These are phyloP conservation scores for Eremothecium sinecaudum DNA, from an alignment of 1,139 yeast species.

Conservation along the genomic window DNA sequence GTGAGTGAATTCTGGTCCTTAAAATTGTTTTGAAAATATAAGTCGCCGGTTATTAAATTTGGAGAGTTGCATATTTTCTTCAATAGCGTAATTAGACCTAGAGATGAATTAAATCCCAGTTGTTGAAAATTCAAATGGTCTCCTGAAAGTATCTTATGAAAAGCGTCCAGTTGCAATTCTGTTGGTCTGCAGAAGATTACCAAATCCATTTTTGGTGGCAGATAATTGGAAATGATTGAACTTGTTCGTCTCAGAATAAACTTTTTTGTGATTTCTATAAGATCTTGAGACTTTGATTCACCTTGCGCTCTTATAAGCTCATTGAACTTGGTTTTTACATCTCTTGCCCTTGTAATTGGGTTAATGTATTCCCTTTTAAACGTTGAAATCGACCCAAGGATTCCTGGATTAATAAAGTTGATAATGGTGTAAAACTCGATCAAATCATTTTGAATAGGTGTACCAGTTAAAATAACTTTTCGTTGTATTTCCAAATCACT, in stretches of 20 bases:
- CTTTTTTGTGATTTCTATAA: conserved; percentile 51
- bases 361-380: conserved; percentile 60
- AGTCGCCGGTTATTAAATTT: conserved; percentile 41
- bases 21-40: conserved; percentile 18
- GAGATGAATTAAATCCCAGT: conserved; percentile 36
- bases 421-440: conserved; percentile 73
- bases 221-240: conserved; percentile 49
- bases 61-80: conserved; percentile 85
- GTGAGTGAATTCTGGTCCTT: conserved; percentile 8
- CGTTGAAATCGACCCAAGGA: conserved; percentile 52
- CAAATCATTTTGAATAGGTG: conserved; percentile 91
- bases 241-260: conserved; percentile 74
- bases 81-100: conserved; percentile 63
- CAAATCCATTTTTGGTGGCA: conserved; percentile 74
- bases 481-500: conserved; percentile 46
- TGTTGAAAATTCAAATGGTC: conserved; percentile 36
- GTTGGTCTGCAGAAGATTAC: conserved; percentile 76
- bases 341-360: conserved; percentile 71
- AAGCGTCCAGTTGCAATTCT: conserved; percentile 45
- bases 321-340: conserved; percentile 51
- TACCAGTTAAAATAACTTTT: conserved; percentile 70
- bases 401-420: conserved; percentile 77
- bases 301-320: conserved; percentile 47
- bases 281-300: conserved; percentile 47
- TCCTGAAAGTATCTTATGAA: conserved; percentile 37